phyloP scores from a whole-genome alignment of 345 rosid genomes.

The Aurinia saxatilis region DNA sequence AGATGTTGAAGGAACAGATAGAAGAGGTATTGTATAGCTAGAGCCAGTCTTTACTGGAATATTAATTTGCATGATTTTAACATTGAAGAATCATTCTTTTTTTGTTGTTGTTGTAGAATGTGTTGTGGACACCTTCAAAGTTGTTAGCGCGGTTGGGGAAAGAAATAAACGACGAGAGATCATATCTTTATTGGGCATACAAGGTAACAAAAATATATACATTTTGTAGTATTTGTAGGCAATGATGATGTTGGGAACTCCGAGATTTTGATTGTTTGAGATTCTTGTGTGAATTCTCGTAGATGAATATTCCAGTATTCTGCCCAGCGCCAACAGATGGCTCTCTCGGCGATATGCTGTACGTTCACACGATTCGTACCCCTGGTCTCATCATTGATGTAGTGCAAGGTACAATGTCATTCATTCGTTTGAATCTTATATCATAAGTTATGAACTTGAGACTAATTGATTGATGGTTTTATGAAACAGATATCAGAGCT shows the following conservation, averaged over 20 bases:
- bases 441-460: not conserved
- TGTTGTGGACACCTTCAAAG: conserved; percentile 89
- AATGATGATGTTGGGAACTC: not conserved
- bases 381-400: conserved; percentile 58
- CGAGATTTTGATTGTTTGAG: not conserved
- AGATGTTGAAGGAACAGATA: conserved; percentile 83
- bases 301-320: conserved; percentile 88
- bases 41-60: no score
- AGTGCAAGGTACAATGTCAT: conserved; percentile 79
- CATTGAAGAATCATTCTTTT: not conserved
- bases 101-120: conserved; percentile 37
- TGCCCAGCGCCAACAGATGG: conserved; percentile 97
- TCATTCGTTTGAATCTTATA: not conserved
- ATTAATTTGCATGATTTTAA: no score
- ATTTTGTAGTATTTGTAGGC: not conserved
- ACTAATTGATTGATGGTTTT: not conserved
- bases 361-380: conserved; percentile 69
- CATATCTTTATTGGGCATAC: conserved; percentile 92
- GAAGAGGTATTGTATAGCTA: conserved; percentile 78
- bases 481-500: conserved; percentile 68
- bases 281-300: conserved; percentile 22
- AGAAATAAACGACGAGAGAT: conserved; percentile 77
- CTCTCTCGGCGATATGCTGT: conserved; percentile 91
- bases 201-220: conserved; percentile 41
- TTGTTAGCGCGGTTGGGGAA: conserved; percentile 72